Percentiles rank a stretch among this genome's conserved stretches.
Evolutionary conservation across 1,284 basidiomycete species (phyloP).

Genomic region (Sanguinoderma infundibulare): DNA sequence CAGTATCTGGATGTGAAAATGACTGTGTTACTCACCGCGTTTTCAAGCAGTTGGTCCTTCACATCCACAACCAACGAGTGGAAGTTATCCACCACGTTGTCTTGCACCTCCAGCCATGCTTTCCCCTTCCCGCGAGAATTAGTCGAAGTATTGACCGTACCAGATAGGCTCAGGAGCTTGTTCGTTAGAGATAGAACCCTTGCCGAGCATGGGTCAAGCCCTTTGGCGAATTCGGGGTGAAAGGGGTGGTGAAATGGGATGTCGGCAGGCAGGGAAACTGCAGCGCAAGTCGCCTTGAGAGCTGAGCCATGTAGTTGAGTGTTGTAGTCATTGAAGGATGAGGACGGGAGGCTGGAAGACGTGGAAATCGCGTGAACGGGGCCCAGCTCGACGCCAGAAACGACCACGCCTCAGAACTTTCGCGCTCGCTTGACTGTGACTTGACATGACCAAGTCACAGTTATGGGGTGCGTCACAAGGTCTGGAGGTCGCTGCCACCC

Average conservation of each 20-base stretch:
- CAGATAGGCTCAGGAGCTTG: slow-evolving; percentile 60
- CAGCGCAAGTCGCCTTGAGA: slow-evolving; percentile 63
- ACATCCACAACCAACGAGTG: slow-evolving; percentile 78
- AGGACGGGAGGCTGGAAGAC: slow-evolving; percentile 11
- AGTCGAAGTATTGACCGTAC: slow-evolving; percentile 41
- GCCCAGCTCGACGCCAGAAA: not conserved
- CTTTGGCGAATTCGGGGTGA: slow-evolving; percentile 70
- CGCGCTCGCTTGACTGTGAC: slow-evolving; percentile 1
- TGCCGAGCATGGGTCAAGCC: slow-evolving; percentile 66
- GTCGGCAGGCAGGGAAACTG: slow-evolving; percentile 66
- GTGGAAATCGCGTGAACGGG: slow-evolving; percentile 9
- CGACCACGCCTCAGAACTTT: slow-evolving; percentile 1
- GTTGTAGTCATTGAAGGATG: slow-evolving; percentile 48
- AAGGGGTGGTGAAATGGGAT: slow-evolving; percentile 86
- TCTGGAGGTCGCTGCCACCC: not conserved
- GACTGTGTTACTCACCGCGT: slow-evolving; percentile 60
- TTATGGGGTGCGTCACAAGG: slow-evolving; percentile 1
- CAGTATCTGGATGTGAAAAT: slow-evolving; percentile 25
- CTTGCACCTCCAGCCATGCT: slow-evolving; percentile 60
- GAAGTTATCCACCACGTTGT: slow-evolving; percentile 85
- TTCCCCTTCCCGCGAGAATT: slow-evolving; percentile 51
- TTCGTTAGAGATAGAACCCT: slow-evolving; percentile 68
- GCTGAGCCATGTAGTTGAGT: slow-evolving; percentile 59
- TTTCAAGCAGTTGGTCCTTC: slow-evolving; percentile 86
- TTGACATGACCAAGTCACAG: not conserved